Evolutionary conservation across 2,329 filamentous ascomycete genomes (phyloP).

Genomic region (Aspergillus japonicus): DNA sequence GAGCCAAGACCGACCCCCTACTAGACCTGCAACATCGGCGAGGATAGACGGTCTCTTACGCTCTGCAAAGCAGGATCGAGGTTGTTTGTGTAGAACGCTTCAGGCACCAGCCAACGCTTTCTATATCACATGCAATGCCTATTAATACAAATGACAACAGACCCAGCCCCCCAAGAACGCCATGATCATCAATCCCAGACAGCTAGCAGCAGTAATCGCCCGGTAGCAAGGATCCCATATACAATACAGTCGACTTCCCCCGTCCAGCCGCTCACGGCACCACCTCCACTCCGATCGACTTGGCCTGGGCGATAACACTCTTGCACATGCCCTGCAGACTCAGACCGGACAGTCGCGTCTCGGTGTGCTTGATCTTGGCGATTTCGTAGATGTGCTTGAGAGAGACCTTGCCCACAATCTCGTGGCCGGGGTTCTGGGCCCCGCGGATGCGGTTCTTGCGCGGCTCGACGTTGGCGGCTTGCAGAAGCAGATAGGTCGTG

Average conservation of each 20-base stretch:
- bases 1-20: neutral
- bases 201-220: slow-evolving; percentile 12
- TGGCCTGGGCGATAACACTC: slow-evolving; percentile 71
- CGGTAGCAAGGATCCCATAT: slow-evolving; percentile 15
- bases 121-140: slow-evolving; percentile 28
- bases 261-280: slow-evolving; percentile 52
- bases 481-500: slow-evolving; percentile 85
- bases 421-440: slow-evolving; percentile 70
- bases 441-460: slow-evolving; percentile 74
- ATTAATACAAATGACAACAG: slow-evolving; percentile 27
- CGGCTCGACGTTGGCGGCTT: slow-evolving; percentile 71
- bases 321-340: slow-evolving; percentile 70
- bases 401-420: slow-evolving; percentile 79
- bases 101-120: slow-evolving; percentile 20
- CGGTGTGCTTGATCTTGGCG: slow-evolving; percentile 88
- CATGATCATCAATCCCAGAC: slow-evolving; percentile 21
- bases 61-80: neutral
- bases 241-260: slow-evolving; percentile 10
- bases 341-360: slow-evolving; percentile 70
- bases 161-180: slow-evolving; percentile 25
- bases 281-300: slow-evolving; percentile 71
- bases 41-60: neutral
- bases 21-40: neutral
- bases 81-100: slow-evolving; percentile 12
- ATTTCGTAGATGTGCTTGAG: slow-evolving; percentile 98